These are phyloP conservation scores for Xylaria palmicola DNA, from an alignment of 495 filamentous ascomycete genomes.

Conservation along the genomic window DNA sequence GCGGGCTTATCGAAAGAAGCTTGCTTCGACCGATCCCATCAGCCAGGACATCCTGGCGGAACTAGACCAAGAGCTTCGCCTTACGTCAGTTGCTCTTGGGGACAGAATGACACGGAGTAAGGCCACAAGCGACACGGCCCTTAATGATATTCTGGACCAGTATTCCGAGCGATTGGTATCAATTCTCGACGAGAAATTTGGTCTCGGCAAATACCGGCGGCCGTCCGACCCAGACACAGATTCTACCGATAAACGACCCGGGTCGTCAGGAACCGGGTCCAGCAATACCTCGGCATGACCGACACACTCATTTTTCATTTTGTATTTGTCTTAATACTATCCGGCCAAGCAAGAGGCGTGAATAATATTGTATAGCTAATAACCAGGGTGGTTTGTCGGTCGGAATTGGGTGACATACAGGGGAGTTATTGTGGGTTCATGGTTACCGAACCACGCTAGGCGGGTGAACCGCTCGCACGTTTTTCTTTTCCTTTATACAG, in stretches of 20 bases:
- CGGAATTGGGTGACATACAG: background rate
- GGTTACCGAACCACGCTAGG: background rate
- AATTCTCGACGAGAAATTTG: conserved; percentile 69
- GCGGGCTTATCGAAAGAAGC: conserved; percentile 78
- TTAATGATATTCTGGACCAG: conserved; percentile 65
- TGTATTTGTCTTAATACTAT: conserved; percentile 22
- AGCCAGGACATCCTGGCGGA: conserved; percentile 66
- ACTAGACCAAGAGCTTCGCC: conserved; percentile 74
- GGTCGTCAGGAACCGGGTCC: conserved; percentile 28
- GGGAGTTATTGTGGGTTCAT: background rate
- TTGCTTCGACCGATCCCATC: conserved; percentile 63
- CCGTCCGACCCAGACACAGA: conserved; percentile 29
- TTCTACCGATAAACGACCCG: conserved; percentile 26
- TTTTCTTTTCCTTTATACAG: background rate
- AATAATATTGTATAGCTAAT: conserved; percentile 3
- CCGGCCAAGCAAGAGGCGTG: conserved; percentile 4
- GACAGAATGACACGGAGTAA: conserved; percentile 55
- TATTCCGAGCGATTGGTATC: conserved; percentile 68
- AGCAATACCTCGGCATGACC: conserved; percentile 24
- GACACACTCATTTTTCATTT: conserved; percentile 20
- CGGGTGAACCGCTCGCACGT: background rate
- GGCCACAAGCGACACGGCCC: conserved; percentile 55
- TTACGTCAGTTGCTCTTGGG: conserved; percentile 69
- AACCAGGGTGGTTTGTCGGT: background rate
- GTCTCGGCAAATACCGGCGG: conserved; percentile 32